Evolutionary conservation across 805 yeast species (phyloP).

Genomic region (Candida methanosorbosa): DNA sequence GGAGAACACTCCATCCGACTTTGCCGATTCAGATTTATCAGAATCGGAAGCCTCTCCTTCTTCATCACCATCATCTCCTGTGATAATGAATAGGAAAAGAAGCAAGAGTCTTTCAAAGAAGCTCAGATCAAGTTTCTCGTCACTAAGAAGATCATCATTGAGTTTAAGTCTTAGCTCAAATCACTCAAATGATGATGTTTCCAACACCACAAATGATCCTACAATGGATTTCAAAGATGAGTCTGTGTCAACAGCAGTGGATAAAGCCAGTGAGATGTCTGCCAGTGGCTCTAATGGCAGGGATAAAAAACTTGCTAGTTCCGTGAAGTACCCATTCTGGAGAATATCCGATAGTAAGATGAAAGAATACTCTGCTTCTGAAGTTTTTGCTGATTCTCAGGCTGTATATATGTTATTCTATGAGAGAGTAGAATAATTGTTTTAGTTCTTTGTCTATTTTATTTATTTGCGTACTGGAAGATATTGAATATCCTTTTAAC

Average conservation of each 20-base stretch:
- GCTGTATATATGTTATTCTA: slow-evolving; percentile 86
- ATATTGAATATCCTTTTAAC: no score
- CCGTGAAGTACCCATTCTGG: slow-evolving; percentile 67
- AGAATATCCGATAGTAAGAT: slow-evolving; percentile 71
- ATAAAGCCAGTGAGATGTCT: no score
- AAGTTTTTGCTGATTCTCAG: slow-evolving; percentile 57
- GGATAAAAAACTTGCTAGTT: slow-evolving; percentile 44
- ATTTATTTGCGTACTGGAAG: no score
- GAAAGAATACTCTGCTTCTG: slow-evolving; percentile 47
- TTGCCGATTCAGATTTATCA: neutral
- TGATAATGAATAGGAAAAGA: neutral
- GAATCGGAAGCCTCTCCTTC: neutral
- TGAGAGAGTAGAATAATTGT: slow-evolving; percentile 42
- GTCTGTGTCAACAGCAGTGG: no score
- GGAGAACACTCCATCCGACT: no score
- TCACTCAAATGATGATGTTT: no score
- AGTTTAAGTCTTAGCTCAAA: no score
- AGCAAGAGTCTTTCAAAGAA: neutral
- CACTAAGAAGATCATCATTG: neutral
- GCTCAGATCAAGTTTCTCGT: slow-evolving; percentile 1
- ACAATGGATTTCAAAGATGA: no score
- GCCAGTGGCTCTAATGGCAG: no score
- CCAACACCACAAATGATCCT: no score
- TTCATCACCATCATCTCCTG: no score
- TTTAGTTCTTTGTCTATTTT: no score